These are phyloP conservation scores for Vaccinium corymbosum DNA, from an alignment of 148 eudicot genomes.

Conservation along the genomic window DNA sequence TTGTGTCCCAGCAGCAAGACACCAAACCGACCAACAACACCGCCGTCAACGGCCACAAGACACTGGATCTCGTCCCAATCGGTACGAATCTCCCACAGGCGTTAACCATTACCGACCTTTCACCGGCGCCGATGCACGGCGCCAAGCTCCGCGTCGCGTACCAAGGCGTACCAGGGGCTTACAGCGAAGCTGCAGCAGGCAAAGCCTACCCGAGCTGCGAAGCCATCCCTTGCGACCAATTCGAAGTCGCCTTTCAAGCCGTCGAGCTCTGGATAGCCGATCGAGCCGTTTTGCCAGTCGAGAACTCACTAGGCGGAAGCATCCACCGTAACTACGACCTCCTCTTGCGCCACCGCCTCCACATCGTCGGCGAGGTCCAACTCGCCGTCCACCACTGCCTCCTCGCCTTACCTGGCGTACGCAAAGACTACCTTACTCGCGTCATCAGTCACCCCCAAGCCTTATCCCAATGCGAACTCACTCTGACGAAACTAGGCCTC, in stretches of 20 bases:
- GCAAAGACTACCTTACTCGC: conserved; percentile 61
- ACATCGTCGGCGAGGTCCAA: conserved; percentile 55
- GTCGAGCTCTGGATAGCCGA: conserved; percentile 88
- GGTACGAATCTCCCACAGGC: conserved; percentile 27
- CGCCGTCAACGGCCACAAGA: conserved; percentile 60
- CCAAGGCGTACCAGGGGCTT: conserved; percentile 98
- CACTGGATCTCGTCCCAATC: conserved; percentile 57
- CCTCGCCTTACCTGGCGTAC: conserved; percentile 68
- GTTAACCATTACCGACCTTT: conserved; percentile 50
- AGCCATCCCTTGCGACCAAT: conserved; percentile 92
- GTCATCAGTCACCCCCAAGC: conserved; percentile 90
- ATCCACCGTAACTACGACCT: conserved; percentile 74
- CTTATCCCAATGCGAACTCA: conserved; percentile 80
- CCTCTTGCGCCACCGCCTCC: conserved; percentile 59
- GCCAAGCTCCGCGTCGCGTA: conserved; percentile 72
- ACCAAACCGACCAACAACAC: conserved; percentile 20
- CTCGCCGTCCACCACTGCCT: conserved; percentile 89
- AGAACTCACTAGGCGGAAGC: conserved; percentile 67
- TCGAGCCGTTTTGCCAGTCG: conserved; percentile 64
- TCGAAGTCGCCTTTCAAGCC: conserved; percentile 87
- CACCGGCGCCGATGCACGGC: conserved; percentile 87
- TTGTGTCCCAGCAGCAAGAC: conserved; percentile 43
- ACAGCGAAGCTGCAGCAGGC: conserved; percentile 88
- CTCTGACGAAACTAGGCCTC: conserved; percentile 63
- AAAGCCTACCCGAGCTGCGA: conserved; percentile 84